Base-by-base conservation (phyloP, 768 basidiomycete genomes). In the Brasilioporus rufonigricans region DNA sequence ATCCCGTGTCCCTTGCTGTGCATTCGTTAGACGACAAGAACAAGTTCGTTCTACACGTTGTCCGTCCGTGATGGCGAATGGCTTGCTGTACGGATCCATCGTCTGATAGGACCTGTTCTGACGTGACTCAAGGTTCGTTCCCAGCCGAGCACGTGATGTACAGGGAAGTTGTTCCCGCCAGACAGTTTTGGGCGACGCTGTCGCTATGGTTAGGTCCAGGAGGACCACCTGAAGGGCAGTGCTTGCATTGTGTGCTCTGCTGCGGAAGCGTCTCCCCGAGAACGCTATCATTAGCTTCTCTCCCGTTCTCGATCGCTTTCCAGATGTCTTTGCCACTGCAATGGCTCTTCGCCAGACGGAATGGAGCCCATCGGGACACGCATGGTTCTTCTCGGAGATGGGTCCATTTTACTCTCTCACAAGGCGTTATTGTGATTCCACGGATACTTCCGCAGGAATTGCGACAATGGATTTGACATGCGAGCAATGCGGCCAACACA, bases 1-100 rank as follows among this genome's bases (percentile, higher is more conserved):
- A 10, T 44, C 31, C 41, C 12, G 39, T 32, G 11, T 21, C 35
- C 53, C 52, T 56, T 33, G 53, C 63, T 52, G 59, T 61, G 59
- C 53, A 44, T 35, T 23, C 21, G 16, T 18, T 16, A 39, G n/a
- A 27, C 11, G 18, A 39, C 49, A 33, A 19, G 39, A 36, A 58
- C 36, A 27, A 36, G 21, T 21, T 27, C 24, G 21, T 21, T 27
- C 24, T 49, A 0, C 59, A 53, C 56, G 60, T 63, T 59, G 57
- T 41, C 48, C 24, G 57, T 41, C 48, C 24, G 39, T 41, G 39
- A 43, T 27, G 58, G 26, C 12, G 43, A 44, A 35, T 13, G 40
- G 48, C 45, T 23, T 48, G 61, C 61, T 58, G 56, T 51, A 36
- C 19, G 31, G 7, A 18, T 8, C 39, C 29, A 33, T 33, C 12